These are phyloP conservation scores for Coriolopsis trogii DNA, from an alignment of 1,284 basidiomycete genomes.

Conservation along the genomic window DNA sequence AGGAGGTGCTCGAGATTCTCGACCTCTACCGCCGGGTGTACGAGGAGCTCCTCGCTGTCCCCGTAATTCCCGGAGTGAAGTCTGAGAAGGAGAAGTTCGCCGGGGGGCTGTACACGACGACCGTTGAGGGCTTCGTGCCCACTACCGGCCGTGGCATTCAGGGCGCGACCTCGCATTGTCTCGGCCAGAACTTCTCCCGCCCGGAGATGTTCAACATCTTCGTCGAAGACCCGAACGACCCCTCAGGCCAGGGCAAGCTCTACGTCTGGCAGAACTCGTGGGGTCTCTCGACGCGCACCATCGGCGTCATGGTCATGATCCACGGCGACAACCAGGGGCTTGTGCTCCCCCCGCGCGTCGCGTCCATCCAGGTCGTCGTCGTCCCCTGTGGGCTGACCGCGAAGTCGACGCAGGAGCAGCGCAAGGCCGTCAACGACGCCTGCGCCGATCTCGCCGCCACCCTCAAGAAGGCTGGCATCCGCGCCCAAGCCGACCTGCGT, in stretches of 20 bases:
- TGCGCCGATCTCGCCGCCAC: slow-evolving; percentile 77
- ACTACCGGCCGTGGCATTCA: slow-evolving; percentile 98
- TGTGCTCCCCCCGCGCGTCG: slow-evolving; percentile 94
- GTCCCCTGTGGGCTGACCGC: slow-evolving; percentile 93
- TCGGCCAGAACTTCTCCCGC: slow-evolving; percentile 98
- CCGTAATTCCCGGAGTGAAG: slow-evolving; percentile 96
- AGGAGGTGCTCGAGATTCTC: slow-evolving; percentile 92
- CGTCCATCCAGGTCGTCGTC: slow-evolving; percentile 89
- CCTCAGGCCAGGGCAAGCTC: slow-evolving; percentile 67
- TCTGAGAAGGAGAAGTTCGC: slow-evolving; percentile 99
- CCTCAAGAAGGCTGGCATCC: slow-evolving; percentile 75
- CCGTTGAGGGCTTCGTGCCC: slow-evolving; percentile 97
- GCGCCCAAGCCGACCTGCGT: slow-evolving; percentile 89
- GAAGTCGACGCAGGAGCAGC: slow-evolving; percentile 73
- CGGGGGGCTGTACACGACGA: slow-evolving; percentile 97
- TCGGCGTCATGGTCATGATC: slow-evolving; percentile 99
- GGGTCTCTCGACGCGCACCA: slow-evolving; percentile 95
- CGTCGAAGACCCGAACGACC: slow-evolving; percentile 90
- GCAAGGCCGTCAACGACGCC: slow-evolving; percentile 76
- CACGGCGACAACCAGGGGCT: slow-evolving; percentile 98
- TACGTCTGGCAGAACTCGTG: slow-evolving; percentile 99
- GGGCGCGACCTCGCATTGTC: slow-evolving; percentile 95
- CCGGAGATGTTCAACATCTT: slow-evolving; percentile 97
- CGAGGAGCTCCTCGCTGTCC: slow-evolving; percentile 96
- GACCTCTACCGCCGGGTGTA: slow-evolving; percentile 97